Percentiles rank a stretch among this genome's conserved stretches.
phyloP scores from a whole-genome alignment of 495 filamentous ascomycete genomes.

The Cercophora newfieldiana region DNA sequence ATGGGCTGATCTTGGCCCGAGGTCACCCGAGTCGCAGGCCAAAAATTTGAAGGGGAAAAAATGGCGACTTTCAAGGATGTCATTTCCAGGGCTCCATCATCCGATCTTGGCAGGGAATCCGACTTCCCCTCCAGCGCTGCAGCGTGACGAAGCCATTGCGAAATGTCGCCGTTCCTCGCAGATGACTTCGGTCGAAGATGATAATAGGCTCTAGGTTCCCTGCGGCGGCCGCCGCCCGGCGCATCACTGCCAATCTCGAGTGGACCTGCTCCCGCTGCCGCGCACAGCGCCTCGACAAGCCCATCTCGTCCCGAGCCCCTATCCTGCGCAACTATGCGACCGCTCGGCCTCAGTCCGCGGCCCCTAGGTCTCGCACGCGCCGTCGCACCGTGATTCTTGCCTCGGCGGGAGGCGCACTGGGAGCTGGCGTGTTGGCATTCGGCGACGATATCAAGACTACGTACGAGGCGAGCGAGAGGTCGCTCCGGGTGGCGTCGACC shows the following conservation, averaged over 20 bases:
- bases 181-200: slow-evolving; percentile 17
- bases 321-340: slow-evolving; percentile 34
- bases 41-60: slow-evolving; percentile 14
- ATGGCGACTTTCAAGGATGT: slow-evolving; percentile 10
- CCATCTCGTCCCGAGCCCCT: slow-evolving; percentile 28
- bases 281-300: slow-evolving; percentile 27
- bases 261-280: slow-evolving; percentile 50
- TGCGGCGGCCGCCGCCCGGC: slow-evolving; percentile 22
- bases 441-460: slow-evolving; percentile 71
- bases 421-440: slow-evolving; percentile 62
- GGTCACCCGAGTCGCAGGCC: slow-evolving; percentile 9
- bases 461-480: slow-evolving; percentile 72
- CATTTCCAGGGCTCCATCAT: slow-evolving; percentile 14
- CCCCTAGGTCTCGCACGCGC: slow-evolving; percentile 16
- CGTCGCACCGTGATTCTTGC: slow-evolving; percentile 30
- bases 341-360: slow-evolving; percentile 10
- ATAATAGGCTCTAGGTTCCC: slow-evolving; percentile 26
- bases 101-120: slow-evolving; percentile 12
- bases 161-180: slow-evolving; percentile 7
- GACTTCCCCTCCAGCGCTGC: neutral
- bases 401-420: slow-evolving; percentile 51
- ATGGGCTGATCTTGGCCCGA: slow-evolving; percentile 10
- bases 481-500: slow-evolving; percentile 73
- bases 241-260: slow-evolving; percentile 18
- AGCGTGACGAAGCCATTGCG: slow-evolving; percentile 9